These are phyloP conservation scores for Dioscorea alata DNA, from an alignment of 106 monocot genomes.

Conservation along the genomic window DNA sequence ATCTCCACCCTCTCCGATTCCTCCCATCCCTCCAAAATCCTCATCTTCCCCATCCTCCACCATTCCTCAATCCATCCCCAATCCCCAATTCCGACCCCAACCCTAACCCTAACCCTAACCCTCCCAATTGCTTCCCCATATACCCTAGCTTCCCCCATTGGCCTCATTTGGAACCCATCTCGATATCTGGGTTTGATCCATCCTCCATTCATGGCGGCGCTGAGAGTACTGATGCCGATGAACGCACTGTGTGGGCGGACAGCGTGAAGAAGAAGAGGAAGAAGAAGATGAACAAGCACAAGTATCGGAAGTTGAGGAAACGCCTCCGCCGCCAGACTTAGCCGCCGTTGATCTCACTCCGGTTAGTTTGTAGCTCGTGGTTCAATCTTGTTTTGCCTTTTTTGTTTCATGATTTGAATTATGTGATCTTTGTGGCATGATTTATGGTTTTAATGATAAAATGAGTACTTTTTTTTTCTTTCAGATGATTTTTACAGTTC, in stretches of 20 bases:
- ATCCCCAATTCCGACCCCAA: background rate
- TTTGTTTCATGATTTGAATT: too few species aligned
- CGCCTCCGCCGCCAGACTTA: slow-evolving; percentile 34
- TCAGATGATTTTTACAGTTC: too few species aligned
- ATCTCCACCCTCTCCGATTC: background rate
- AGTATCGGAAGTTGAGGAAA: slow-evolving; percentile 37
- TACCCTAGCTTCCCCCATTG: slow-evolving; percentile 12
- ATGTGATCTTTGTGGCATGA: too few species aligned
- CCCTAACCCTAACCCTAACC: background rate
- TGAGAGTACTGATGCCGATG: background rate
- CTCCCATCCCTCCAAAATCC: background rate
- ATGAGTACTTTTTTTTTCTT: too few species aligned
- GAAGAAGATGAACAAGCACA: slow-evolving; percentile 56
- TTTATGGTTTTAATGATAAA: too few species aligned
- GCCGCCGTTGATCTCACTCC: background rate
- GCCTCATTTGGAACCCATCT: background rate
- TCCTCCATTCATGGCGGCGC: background rate
- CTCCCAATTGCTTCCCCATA: background rate
- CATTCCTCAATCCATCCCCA: background rate
- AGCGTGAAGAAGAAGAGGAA: slow-evolving; percentile 62
- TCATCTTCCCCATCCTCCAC: background rate
- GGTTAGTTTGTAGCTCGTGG: background rate
- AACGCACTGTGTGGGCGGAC: slow-evolving; percentile 31
- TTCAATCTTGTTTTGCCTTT: too few species aligned
- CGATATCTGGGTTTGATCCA: background rate